Conservation (phyloP, 768 basidiomycete species). For the Calocybe cyanea region DNA sequence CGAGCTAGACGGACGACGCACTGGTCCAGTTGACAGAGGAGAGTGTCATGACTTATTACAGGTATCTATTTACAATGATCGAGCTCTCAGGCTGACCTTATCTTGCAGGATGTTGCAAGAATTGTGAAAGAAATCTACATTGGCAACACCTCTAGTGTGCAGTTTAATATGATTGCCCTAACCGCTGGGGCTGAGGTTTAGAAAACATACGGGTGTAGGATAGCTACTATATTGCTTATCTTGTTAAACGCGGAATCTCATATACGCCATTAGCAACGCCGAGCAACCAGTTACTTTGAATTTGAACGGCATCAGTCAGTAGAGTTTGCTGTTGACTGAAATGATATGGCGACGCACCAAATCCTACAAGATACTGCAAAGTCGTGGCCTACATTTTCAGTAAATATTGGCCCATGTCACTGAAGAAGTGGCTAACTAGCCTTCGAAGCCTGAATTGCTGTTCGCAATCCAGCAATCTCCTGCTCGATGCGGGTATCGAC, state of each 20-base stretch:
- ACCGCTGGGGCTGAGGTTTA: conserved; percentile 19
- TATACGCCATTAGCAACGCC: conserved; percentile 82
- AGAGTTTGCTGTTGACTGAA: background rate
- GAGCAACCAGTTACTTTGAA: conserved; percentile 76
- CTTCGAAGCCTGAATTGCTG: conserved; percentile 83
- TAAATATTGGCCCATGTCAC: background rate
- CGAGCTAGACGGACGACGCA: conserved; percentile 80
- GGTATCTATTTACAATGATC: conserved; percentile 29
- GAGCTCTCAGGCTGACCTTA: background rate
- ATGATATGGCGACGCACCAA: conserved; percentile 50
- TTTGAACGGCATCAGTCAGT: conserved; percentile 11
- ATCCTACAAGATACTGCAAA: conserved; percentile 82
- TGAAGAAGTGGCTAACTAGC: conserved; percentile 29
- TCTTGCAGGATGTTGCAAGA: conserved; percentile 56
- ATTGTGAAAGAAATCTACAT: conserved; percentile 62
- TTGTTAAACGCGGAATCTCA: conserved; percentile 59
- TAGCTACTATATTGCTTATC: conserved; percentile 1
- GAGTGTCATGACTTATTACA: conserved; percentile 53
- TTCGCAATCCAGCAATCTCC: conserved; percentile 85
- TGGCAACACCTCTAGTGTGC: conserved; percentile 43
- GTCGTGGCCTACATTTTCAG: conserved; percentile 70
- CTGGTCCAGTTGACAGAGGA: conserved; percentile 80
- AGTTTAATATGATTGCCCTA: conserved; percentile 70
- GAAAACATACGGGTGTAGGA: background rate
- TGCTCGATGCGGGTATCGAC: conserved; percentile 97